A percentile compares a stretch with the other conserved stretches of the same genome.
phyloP scores from a whole-genome alignment of 805 yeast species.

The Metschnikowia lunata region DNA sequence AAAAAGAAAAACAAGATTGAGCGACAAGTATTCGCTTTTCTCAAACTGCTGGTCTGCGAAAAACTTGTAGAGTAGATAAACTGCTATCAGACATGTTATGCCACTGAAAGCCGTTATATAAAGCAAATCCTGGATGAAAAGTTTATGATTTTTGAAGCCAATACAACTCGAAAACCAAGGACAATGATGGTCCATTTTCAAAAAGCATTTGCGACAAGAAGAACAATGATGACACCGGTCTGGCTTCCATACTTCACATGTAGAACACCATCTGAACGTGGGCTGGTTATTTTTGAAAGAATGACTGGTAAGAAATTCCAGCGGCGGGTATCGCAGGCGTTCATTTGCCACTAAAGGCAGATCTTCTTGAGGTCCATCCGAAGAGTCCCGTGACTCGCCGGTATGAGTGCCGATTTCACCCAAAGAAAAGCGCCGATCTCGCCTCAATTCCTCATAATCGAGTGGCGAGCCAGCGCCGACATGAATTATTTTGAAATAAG shows the following conservation, averaged over 20 bases:
- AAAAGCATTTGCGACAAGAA: constrained; percentile 42
- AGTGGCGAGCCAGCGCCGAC: constrained; percentile 65
- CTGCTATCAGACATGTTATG: constrained; percentile 38
- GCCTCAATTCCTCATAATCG: constrained; percentile 45
- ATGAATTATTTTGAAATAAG: constrained; percentile 50
- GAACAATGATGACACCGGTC: constrained; percentile 59
- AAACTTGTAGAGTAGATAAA: constrained; percentile 45
- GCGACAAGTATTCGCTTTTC: constrained; percentile 40
- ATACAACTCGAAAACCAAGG: constrained; percentile 94
- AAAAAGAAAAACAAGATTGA: constrained; percentile 59
- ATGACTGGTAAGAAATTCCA: constrained; percentile 31
- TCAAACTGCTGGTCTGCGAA: constrained; percentile 38
- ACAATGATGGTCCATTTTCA: constrained; percentile 59
- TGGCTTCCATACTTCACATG: constrained; percentile 56
- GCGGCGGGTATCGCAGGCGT: constrained; percentile 24
- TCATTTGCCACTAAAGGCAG: not conserved
- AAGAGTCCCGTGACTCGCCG: not conserved
- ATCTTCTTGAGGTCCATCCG: not conserved
- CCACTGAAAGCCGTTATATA: constrained; percentile 49
- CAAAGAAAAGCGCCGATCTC: constrained; percentile 13
- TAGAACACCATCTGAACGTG: constrained; percentile 54
- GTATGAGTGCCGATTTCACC: not conserved
- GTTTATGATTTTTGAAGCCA: constrained; percentile 77
- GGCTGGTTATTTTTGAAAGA: constrained; percentile 46
- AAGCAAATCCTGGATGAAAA: constrained; percentile 67